Evolutionary conservation across 805 yeast species (phyloP).

Genomic region (Blastobotrys terrestris): DNA sequence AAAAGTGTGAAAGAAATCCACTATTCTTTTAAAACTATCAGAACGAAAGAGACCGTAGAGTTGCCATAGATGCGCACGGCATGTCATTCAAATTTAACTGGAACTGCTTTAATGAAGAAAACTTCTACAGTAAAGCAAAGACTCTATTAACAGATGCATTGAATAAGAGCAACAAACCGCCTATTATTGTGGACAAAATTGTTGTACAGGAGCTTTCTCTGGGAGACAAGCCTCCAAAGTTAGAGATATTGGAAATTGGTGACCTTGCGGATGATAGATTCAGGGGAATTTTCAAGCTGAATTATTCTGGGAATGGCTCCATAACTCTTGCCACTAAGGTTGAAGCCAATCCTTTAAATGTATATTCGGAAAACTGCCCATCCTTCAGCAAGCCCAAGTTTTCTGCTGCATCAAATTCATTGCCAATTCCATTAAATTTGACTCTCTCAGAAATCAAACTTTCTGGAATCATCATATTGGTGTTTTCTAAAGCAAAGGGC

Average conservation of each 20-base stretch:
- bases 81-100: conserved; percentile 62
- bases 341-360: conserved; percentile 77
- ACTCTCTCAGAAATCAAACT: conserved; percentile 65
- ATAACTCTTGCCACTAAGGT: conserved; percentile 67
- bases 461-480: conserved; percentile 78
- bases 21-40: no score
- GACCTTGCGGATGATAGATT: conserved; percentile 59
- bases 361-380: conserved; percentile 41
- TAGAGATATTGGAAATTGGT: conserved; percentile 71
- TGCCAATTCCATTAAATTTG: conserved; percentile 73
- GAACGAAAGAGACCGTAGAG: no score
- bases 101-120: conserved; percentile 66
- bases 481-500: conserved; percentile 75
- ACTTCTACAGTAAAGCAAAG: conserved; percentile 55
- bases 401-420: conserved; percentile 56
- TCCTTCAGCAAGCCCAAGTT: conserved; percentile 63
- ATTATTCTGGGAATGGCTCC: conserved; percentile 67
- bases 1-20: no score
- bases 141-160: conserved; percentile 30
- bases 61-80: conserved; percentile 47
- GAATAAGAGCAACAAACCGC: conserved; percentile 30
- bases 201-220: conserved; percentile 61
- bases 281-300: conserved; percentile 54
- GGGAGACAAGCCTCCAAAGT: conserved; percentile 67
- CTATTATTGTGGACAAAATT: conserved; percentile 39